Percentiles rank a stretch among this genome's conserved stretches.
phyloP scores from a whole-genome alignment of 2,329 filamentous ascomycete genomes.

The Tolypocladium paradoxum region DNA sequence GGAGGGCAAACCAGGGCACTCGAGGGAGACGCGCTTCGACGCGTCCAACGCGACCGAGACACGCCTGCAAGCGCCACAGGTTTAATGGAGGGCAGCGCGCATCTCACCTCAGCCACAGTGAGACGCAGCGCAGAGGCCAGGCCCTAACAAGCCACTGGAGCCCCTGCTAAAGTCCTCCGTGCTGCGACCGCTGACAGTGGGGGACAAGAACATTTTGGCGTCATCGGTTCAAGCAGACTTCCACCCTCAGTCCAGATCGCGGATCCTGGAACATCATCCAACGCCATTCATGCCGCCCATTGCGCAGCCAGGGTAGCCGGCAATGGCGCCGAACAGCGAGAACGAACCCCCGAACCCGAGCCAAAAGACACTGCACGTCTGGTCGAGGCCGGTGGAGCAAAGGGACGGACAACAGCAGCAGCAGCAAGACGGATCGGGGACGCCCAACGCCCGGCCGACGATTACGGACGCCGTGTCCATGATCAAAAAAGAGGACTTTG shows the following conservation, averaged over 20 bases:
- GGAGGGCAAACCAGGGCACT: not conserved
- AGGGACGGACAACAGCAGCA: slow-evolving; percentile 6
- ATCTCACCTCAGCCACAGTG: slow-evolving; percentile 7
- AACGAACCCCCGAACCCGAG: slow-evolving; percentile 12
- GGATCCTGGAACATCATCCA: not conserved
- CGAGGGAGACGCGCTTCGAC: slow-evolving; percentile 22
- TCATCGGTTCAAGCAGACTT: not conserved
- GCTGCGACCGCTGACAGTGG: not conserved
- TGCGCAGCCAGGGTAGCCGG: slow-evolving; percentile 17
- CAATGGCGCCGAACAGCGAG: slow-evolving; percentile 21
- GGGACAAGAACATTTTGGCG: not conserved
- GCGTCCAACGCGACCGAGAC: slow-evolving; percentile 18
- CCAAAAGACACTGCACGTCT: slow-evolving; percentile 24
- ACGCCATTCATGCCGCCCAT: slow-evolving; percentile 4
- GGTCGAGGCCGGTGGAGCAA: slow-evolving; percentile 23
- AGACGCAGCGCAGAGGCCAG: not conserved
- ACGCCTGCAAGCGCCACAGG: slow-evolving; percentile 8
- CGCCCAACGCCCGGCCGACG: slow-evolving; percentile 23
- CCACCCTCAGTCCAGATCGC: not conserved
- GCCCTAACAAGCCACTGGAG: not conserved
- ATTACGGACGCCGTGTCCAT: slow-evolving; percentile 52
- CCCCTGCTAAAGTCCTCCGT: too few species aligned
- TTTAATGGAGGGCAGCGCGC: slow-evolving; percentile 20
- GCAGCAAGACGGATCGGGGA: slow-evolving; percentile 6
- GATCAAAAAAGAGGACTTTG: slow-evolving; percentile 58